Conservation (phyloP, 2,329 filamentous ascomycete genomes). For the Bipolaris bicolor region DNA sequence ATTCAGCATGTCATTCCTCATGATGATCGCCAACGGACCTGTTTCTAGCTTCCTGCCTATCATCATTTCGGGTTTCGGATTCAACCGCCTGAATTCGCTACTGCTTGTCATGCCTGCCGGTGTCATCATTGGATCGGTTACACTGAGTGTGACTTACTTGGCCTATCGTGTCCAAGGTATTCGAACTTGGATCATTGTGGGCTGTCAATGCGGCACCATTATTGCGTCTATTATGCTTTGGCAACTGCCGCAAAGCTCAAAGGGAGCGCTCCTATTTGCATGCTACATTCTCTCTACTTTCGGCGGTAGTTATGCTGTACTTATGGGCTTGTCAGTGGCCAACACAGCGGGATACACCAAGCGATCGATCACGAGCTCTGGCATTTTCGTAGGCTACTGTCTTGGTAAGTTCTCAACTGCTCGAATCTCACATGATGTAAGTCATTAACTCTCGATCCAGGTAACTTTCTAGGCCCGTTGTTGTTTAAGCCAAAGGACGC, state of each 20-base stretch:
- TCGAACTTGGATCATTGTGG: neutral
- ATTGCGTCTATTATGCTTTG: conserved; percentile 49
- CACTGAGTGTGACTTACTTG: neutral
- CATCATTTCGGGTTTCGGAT: neutral
- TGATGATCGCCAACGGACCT: neutral
- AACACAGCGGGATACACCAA: conserved; percentile 62
- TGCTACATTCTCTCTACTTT: conserved; percentile 55
- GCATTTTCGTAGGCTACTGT: conserved; percentile 60
- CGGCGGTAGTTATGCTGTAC: conserved; percentile 57
- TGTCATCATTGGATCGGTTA: neutral
- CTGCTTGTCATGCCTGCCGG: neutral
- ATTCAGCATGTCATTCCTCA: neutral
- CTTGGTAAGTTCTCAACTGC: conserved; percentile 43
- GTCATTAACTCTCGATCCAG: neutral
- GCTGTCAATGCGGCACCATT: neutral
- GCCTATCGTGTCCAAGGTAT: neutral
- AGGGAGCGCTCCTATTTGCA: conserved; percentile 57
- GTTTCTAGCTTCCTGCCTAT: neutral
- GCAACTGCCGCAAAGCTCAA: conserved; percentile 50
- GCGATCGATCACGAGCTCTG: conserved; percentile 56
- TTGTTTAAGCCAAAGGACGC: neutral
- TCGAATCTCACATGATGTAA: neutral
- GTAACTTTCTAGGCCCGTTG: neutral
- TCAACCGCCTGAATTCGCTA: neutral
- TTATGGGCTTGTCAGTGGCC: conserved; percentile 58